phyloP scores from a whole-genome alignment of 805 yeast genomes.

The Sugiyamaella boreocaroliniensis region DNA sequence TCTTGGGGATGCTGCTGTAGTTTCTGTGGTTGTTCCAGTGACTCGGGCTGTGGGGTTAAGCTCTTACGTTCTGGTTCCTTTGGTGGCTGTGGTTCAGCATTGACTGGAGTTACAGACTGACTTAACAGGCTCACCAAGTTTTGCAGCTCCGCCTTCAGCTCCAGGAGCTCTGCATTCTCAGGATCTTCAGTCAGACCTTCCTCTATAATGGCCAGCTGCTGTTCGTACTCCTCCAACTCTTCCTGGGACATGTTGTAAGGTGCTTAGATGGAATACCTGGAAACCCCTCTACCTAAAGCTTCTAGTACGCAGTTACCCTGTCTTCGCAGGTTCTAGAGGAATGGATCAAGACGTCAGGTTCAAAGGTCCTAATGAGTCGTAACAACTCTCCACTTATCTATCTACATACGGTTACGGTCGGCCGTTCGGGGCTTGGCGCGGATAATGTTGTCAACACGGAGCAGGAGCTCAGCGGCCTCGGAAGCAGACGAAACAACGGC shows the following conservation, averaged over 20 bases:
- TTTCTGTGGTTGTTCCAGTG: background rate
- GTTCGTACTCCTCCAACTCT: slow-evolving; percentile 30
- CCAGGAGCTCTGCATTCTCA: slow-evolving; percentile 22
- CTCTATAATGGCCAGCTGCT: slow-evolving; percentile 28
- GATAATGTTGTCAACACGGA: slow-evolving; percentile 94
- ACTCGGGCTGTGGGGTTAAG: background rate
- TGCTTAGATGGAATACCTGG: background rate
- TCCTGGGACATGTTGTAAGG: slow-evolving; percentile 13
- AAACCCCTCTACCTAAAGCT: too few species aligned
- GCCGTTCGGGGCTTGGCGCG: slow-evolving; percentile 98
- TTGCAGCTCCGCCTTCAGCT: slow-evolving; percentile 25
- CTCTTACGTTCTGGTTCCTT: background rate
- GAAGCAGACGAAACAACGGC: slow-evolving; percentile 94
- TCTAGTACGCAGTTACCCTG: background rate
- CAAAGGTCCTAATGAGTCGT: too few species aligned
- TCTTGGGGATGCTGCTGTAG: background rate
- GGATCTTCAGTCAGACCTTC: slow-evolving; percentile 25
- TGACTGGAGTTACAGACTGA: slow-evolving; percentile 3
- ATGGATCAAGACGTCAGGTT: background rate
- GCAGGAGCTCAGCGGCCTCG: slow-evolving; percentile 95
- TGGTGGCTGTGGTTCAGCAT: background rate
- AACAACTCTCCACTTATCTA: background rate
- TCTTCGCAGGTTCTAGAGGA: background rate
- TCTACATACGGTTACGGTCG: slow-evolving; percentile 50
- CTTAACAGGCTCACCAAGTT: slow-evolving; percentile 26